A percentile compares a stretch with the other conserved stretches of the same genome.
These are phyloP conservation scores for Vanilla planifolia DNA, from an alignment of 106 monocot genomes.

Conservation along the genomic window DNA sequence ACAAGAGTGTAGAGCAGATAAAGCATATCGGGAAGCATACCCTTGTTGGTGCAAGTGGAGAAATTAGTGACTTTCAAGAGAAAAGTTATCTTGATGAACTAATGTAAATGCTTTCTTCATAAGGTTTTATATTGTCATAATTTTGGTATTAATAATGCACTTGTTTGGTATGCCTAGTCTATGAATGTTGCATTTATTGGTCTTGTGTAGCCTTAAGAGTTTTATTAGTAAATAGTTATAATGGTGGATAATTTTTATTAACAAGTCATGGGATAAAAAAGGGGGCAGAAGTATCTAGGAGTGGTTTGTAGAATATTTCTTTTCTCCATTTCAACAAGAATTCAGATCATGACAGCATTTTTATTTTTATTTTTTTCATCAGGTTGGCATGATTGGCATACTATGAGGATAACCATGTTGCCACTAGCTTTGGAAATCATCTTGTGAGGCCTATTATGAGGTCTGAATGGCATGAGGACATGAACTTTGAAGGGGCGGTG, in stretches of 20 bases:
- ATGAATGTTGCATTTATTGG: background rate
- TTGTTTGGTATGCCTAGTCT: background rate
- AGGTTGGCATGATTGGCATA: slow-evolving; percentile 89
- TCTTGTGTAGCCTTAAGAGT: too few relatives aligned
- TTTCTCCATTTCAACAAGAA: background rate
- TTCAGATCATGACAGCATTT: background rate
- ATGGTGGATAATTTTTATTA: too few relatives aligned
- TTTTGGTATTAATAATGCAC: too few relatives aligned
- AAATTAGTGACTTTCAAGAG: slow-evolving; percentile 90
- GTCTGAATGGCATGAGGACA: slow-evolving; percentile 66
- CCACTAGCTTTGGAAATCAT: slow-evolving; percentile 88
- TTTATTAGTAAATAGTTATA: too few relatives aligned
- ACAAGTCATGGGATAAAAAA: slow-evolving; percentile 85
- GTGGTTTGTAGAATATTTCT: slow-evolving; percentile 33
- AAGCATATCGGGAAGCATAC: slow-evolving; percentile 77
- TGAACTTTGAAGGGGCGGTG: slow-evolving; percentile 82
- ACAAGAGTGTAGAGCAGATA: slow-evolving; percentile 76
- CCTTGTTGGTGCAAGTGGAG: slow-evolving; percentile 85
- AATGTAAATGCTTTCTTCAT: slow-evolving; percentile 29
- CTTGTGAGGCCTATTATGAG: slow-evolving; percentile 69
- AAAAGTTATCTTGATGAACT: slow-evolving; percentile 80
- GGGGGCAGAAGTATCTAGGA: slow-evolving; percentile 81
- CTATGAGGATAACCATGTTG: slow-evolving; percentile 80
- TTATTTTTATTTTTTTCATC: too few relatives aligned
- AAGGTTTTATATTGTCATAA: background rate